phyloP scores from a whole-genome alignment of 495 filamentous ascomycete species.

The Hypoxylon intermedium region DNA sequence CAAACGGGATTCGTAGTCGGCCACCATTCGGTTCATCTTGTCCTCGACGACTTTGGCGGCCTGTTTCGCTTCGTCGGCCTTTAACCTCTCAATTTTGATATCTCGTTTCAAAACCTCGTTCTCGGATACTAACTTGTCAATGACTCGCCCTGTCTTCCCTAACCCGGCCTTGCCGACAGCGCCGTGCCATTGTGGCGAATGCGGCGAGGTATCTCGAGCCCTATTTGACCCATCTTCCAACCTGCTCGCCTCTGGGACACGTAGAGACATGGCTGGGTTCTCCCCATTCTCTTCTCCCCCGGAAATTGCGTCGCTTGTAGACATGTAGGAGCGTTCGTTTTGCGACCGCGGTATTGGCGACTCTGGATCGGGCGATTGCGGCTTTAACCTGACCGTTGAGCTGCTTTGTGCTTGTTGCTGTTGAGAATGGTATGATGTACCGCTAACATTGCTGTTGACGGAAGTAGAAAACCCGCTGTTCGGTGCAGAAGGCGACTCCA shows the following conservation, averaged over 20 bases:
- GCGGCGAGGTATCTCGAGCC: conserved; percentile 33
- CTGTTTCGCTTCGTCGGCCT: conserved; percentile 75
- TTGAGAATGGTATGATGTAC: conserved; percentile 47
- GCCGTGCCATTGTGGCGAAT: conserved; percentile 66
- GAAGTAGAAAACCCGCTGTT: conserved; percentile 59
- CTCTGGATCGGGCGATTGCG: conserved; percentile 28
- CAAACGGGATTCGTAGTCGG: conserved; percentile 71
- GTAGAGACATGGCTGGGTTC: conserved; percentile 21
- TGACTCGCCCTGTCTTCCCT: conserved; percentile 92
- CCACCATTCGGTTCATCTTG: conserved; percentile 71
- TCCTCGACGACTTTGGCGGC: conserved; percentile 75
- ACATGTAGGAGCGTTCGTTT: conserved; percentile 29
- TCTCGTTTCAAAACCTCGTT: conserved; percentile 86
- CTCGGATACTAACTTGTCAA: conserved; percentile 86
- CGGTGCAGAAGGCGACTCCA: conserved; percentile 42
- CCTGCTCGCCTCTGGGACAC: conserved; percentile 34
- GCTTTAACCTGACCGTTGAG: conserved; percentile 42
- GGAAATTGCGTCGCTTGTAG: conserved; percentile 22
- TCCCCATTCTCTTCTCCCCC: conserved; percentile 25
- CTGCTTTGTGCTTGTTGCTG: conserved; percentile 37
- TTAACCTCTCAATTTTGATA: conserved; percentile 72
- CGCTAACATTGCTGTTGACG: conserved; percentile 54
- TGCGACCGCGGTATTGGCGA: conserved; percentile 21
- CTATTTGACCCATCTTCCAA: conserved; percentile 44
- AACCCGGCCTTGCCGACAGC: conserved; percentile 80